A percentile compares a stretch with the other conserved stretches of the same genome.
Conservation (phyloP, 2,329 filamentous ascomycete species). For the Phialocephala sp. region DNA sequence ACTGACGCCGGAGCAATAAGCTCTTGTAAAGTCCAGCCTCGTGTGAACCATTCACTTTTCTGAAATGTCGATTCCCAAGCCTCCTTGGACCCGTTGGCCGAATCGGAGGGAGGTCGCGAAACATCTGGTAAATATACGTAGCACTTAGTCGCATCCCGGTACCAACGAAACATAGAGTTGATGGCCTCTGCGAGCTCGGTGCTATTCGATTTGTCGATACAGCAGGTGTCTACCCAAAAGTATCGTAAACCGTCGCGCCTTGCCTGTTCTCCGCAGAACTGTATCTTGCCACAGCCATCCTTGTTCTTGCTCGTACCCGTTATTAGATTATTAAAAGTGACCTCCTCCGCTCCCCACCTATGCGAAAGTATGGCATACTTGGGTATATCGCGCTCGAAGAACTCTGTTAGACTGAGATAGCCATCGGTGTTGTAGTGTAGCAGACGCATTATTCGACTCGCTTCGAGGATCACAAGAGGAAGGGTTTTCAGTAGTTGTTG, state of each 20-base stretch:
- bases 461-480: constrained; percentile 14
- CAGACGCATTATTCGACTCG: constrained; percentile 9
- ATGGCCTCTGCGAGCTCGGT: no score
- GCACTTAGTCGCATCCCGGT: constrained; percentile 11
- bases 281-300: constrained; percentile 15
- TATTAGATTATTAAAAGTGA: constrained; percentile 26
- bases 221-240: no score
- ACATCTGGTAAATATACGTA: constrained; percentile 18
- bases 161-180: background rate
- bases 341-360: constrained; percentile 31
- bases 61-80: constrained; percentile 6
- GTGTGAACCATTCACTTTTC: constrained; percentile 11
- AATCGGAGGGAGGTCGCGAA: background rate
- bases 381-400: constrained; percentile 18
- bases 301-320: constrained; percentile 14
- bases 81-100: background rate
- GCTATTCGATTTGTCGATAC: no score
- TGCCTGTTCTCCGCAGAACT: no score
- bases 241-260: no score
- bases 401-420: constrained; percentile 25
- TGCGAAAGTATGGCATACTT: constrained; percentile 35
- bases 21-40: constrained; percentile 25
- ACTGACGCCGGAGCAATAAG: constrained; percentile 18
- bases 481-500: no score
- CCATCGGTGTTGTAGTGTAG: constrained; percentile 1